Conservation (phyloP, 2,329 filamentous ascomycete genomes). For the Beauveria pseudobassiana region DNA sequence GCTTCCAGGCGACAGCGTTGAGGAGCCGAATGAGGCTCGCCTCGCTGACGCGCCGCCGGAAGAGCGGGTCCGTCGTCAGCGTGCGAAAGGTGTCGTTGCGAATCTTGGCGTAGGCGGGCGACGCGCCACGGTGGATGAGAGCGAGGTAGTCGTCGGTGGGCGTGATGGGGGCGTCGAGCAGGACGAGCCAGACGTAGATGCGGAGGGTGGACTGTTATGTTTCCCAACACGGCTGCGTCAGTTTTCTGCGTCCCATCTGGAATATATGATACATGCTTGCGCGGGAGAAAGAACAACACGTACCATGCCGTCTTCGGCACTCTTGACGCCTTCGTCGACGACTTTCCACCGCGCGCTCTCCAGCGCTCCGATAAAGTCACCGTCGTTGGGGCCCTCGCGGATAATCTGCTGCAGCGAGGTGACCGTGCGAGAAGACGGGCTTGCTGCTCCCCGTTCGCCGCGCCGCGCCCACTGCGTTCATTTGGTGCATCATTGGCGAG, state of each 20-base stretch:
- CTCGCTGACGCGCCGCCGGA: slow-evolving; percentile 89
- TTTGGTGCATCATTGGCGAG: slow-evolving; percentile 29
- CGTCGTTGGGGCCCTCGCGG: slow-evolving; percentile 69
- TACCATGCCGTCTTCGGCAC: slow-evolving; percentile 76
- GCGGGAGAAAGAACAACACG: slow-evolving; percentile 15
- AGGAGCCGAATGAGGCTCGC: slow-evolving; percentile 89
- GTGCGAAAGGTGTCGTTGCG: slow-evolving; percentile 98
- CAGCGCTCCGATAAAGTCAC: slow-evolving; percentile 58
- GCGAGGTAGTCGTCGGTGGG: slow-evolving; percentile 82
- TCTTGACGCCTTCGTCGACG: slow-evolving; percentile 67
- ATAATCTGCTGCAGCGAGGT: slow-evolving; percentile 65
- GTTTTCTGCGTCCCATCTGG: not conserved
- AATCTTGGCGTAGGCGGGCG: slow-evolving; percentile 93
- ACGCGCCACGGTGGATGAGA: slow-evolving; percentile 87
- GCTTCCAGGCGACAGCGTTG: slow-evolving; percentile 90
- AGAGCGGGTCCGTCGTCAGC: slow-evolving; percentile 91
- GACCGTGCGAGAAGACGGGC: slow-evolving; percentile 42
- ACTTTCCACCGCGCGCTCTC: slow-evolving; percentile 68
- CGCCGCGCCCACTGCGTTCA: slow-evolving; percentile 27
- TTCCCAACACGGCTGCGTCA: not conserved
- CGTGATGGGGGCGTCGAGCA: slow-evolving; percentile 80
- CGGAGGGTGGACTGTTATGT: slow-evolving; percentile 68
- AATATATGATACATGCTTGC: not conserved
- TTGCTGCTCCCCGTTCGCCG: slow-evolving; percentile 34
- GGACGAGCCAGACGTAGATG: slow-evolving; percentile 93